Base-by-base conservation (phyloP, 2,329 filamentous ascomycete genomes). In the Cladophialophora carrionii region DNA sequence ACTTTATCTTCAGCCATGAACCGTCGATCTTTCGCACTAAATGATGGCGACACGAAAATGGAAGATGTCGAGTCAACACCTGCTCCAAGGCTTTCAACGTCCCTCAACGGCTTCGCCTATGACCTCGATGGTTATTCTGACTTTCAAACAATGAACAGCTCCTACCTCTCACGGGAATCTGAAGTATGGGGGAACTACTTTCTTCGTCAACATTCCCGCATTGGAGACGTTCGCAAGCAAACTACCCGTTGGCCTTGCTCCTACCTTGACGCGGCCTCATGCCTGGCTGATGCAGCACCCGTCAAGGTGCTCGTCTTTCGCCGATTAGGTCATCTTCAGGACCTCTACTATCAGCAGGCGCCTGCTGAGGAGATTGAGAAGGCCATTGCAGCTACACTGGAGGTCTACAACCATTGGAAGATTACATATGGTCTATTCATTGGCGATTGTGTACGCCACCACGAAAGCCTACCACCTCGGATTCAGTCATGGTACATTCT, bases 401-500 rank as follows among this genome's bases (percentile, higher is more conserved):
- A 78, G 4, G 80, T 87, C 29, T 84, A 84, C 71, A 77, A 82
- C 52, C 81, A 86, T 73, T 87, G 85, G 85, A 82, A 84, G 62
- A 71, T 73, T 24, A 78, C 79, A 0, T 85, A 86, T 67, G 80
- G 79, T 1, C 77, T 76, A 0, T 84, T 87, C 68, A 83, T 85
- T 70, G 72, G 77, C 17, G 83, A 85, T 64, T 81, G 84, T 46
- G 75, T 85, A 12, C 74, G 78, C 2, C 74, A 83, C 64, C 84
- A 85, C 64, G 77, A 82, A 34, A 70, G 73, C 0, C 78, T 87
- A 0, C 83, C 84, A 1, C 71, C 80, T 10, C 82, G 82, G 14
- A 80, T 87, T 4, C 84, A 85, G 70, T 84, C 84, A 49, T 87
- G 85, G 85, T 87, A 86, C 65, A 79, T 85, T 14, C 82, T 84